These are phyloP conservation scores for Kitagawia praeruptora DNA, from an alignment of 129 eudicot genomes.

Conservation along the genomic window DNA sequence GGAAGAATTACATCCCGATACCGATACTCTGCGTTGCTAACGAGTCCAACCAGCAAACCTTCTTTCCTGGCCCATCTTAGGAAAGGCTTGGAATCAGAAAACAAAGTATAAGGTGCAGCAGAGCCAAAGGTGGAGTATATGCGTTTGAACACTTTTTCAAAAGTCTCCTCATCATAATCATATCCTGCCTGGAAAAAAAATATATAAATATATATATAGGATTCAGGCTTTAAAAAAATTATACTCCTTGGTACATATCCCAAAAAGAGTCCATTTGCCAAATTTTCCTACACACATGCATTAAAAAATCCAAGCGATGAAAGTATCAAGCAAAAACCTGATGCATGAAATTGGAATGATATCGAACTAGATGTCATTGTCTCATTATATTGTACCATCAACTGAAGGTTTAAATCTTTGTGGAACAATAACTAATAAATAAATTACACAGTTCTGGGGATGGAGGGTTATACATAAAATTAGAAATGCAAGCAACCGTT, in stretches of 20 bases:
- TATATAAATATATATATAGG: neutral
- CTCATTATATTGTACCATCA: neutral
- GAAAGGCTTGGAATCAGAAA: constrained; percentile 84
- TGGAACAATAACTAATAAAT: neutral
- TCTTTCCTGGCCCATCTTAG: constrained; percentile 76
- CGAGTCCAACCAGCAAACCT: constrained; percentile 74
- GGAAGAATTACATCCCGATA: constrained; percentile 97
- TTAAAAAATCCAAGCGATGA: neutral
- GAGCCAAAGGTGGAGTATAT: constrained; percentile 89
- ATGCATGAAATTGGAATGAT: neutral
- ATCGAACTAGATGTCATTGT: neutral
- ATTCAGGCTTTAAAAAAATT: neutral
- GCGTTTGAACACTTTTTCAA: constrained; percentile 82
- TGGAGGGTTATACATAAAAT: neutral
- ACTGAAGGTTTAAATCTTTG: neutral
- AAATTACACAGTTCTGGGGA: neutral
- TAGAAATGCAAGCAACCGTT: neutral
- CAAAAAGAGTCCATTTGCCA: neutral
- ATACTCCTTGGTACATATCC: neutral
- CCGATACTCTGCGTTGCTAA: constrained; percentile 95
- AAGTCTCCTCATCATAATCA: constrained; percentile 92
- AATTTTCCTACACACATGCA: neutral
- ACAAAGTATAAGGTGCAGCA: constrained; percentile 77
- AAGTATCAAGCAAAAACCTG: neutral
- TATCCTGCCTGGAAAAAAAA: constrained; percentile 75